Conservation (phyloP, 2,329 filamentous ascomycete genomes). For the Sporothrix inflata region DNA sequence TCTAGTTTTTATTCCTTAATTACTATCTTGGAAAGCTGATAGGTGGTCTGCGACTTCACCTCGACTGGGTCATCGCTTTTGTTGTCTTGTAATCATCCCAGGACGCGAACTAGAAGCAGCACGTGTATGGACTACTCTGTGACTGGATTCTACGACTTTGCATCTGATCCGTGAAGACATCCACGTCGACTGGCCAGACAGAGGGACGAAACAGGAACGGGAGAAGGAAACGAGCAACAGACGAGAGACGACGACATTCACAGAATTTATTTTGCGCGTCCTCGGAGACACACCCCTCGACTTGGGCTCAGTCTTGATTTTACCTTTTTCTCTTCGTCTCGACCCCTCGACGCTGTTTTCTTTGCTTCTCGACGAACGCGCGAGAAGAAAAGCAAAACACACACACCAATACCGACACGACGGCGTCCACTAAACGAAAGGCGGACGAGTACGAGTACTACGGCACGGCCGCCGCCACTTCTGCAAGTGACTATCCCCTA, state of each 20-base stretch:
- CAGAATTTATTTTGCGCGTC: not conserved
- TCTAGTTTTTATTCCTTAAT: not conserved
- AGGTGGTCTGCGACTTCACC: not conserved
- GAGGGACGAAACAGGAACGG: not conserved
- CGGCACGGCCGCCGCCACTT: not conserved
- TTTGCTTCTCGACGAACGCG: conserved; percentile 14
- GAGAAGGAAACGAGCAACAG: not conserved
- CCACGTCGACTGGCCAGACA: not conserved
- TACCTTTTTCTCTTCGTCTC: not conserved
- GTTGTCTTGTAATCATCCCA: not conserved
- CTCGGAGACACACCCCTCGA: not conserved
- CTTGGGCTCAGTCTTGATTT: not conserved
- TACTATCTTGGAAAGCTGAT: not conserved
- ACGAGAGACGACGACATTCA: not conserved
- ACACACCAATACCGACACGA: conserved; percentile 6
- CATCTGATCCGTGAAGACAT: not conserved
- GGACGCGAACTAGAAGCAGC: not conserved
- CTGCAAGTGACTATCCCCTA: not conserved
- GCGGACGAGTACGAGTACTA: conserved; percentile 18
- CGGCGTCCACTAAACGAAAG: conserved; percentile 17
- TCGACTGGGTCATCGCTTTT: not conserved
- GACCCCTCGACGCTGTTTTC: not conserved
- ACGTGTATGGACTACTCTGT: not conserved
- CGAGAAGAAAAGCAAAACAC: not conserved
- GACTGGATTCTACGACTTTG: not conserved